Evolutionary conservation across 106 monocot genomes (phyloP), one percentile per base, ranked within the genome.

Genomic region (Agapanthus africanus): DNA sequence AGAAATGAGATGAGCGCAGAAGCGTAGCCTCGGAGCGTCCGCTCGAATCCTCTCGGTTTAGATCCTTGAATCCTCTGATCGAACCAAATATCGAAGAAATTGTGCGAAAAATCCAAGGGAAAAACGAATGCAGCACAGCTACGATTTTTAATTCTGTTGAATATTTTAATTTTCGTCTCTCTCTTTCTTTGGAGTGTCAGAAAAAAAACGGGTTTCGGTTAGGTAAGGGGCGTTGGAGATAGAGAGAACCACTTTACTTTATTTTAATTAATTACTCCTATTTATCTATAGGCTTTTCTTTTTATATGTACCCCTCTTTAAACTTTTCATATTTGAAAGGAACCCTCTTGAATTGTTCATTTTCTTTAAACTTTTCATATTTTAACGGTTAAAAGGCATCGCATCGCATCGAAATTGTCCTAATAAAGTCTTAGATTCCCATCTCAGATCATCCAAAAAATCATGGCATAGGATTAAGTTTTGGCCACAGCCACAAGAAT

Each of bases 11-110:
- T 9, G 36, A 62, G 1, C 18, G 7, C 19, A 19, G 23, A 34
- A 21, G 36, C 61, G 36, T 33, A 36, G 36, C 61, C 36, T 62
- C 36, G 61, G 25, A 59, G 59, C 28, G 15, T 33, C 11, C 59
- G 59, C 59, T 32, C 32, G n/a, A 59, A 33, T 54, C 52, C 59
- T 3, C 32, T 33, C 59, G 61, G 1, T 62, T 28, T 36, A 21
- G 61, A 35, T 62, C 61, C 61, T 33, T 36, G 5, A 36, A 62
- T 62, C 36, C 61, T 62, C 36, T 33, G 33, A 62, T 62, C 61
- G 61, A 36, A 36, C 36, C 25, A 14, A 36, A 21, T 62, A n/a
- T 33, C 7, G 61, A 59, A 6, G 36, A 62, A 36, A 62, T 37
- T 36, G 25, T 33, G n/a, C 61, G 56, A 36, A 5, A 36, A 62